Evolutionary conservation across 306 rosid species (phyloP).

Genomic region (Prunus padus): DNA sequence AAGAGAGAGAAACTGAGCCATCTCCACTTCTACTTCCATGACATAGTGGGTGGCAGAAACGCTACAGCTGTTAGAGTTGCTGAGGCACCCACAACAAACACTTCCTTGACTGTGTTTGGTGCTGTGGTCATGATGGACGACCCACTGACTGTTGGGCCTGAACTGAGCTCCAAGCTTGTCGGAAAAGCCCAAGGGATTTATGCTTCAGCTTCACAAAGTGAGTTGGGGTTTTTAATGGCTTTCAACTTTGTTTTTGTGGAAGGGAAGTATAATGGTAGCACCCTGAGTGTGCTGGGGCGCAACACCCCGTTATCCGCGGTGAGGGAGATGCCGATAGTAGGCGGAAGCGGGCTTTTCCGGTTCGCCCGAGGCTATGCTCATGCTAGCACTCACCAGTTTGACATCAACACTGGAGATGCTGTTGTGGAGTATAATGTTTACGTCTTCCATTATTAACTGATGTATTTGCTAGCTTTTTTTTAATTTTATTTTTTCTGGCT

Average conservation of each 20-base stretch:
- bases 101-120: constrained; percentile 39
- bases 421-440: constrained; percentile 61
- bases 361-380: constrained; percentile 70
- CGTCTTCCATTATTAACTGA: constrained; percentile 50
- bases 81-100: constrained; percentile 23
- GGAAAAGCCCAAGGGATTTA: constrained; percentile 72
- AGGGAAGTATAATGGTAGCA: constrained; percentile 62
- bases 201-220: constrained; percentile 54
- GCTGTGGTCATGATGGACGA: constrained; percentile 57
- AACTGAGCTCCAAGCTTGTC: constrained; percentile 32
- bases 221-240: constrained; percentile 48
- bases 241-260: constrained; percentile 48
- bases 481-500: not conserved
- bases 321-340: constrained; percentile 72
- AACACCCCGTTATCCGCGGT: constrained; percentile 31
- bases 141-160: constrained; percentile 47
- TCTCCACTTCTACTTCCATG: constrained; percentile 57
- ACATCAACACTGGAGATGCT: constrained; percentile 37
- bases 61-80: constrained; percentile 48
- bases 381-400: constrained; percentile 28
- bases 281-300: constrained; percentile 58
- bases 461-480: not conserved
- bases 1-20: constrained; percentile 42
- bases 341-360: constrained; percentile 65
- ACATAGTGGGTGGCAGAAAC: constrained; percentile 42